Evolutionary conservation across 164 flowering plant species (phyloP).

Genomic region (Magnolia officinalis): DNA sequence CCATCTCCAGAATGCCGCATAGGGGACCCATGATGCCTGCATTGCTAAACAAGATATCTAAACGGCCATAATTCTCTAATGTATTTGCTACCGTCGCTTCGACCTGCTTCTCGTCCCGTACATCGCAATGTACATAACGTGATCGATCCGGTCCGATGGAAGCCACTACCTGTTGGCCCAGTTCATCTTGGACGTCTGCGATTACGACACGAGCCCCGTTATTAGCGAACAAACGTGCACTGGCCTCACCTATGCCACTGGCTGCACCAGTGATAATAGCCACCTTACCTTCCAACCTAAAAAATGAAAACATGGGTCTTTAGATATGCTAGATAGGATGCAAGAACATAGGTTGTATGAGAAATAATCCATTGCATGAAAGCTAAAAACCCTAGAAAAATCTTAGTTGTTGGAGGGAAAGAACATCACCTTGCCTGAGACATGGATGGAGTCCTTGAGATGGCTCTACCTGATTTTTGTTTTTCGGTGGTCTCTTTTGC

Average conservation of each 20-base stretch:
- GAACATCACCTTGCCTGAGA: not conserved
- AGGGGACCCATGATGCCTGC: constrained; percentile 56
- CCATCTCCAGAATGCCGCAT: constrained; percentile 45
- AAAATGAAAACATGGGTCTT: not conserved
- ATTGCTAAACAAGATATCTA: constrained; percentile 66
- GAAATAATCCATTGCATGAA: not conserved
- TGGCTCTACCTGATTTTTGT: not conserved
- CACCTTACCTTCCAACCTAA: constrained; percentile 69
- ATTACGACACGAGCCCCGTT: constrained; percentile 60
- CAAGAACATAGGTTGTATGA: no score
- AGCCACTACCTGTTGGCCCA: constrained; percentile 39
- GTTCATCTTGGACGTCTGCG: constrained; percentile 64
- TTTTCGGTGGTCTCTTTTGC: no score
- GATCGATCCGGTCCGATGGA: constrained; percentile 42
- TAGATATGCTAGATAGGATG: not conserved
- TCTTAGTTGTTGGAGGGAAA: not conserved
- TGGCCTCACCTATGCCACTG: constrained; percentile 71
- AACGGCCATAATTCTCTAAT: constrained; percentile 35
- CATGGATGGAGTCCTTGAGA: not conserved
- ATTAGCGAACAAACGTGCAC: constrained; percentile 49
- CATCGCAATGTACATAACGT: constrained; percentile 54
- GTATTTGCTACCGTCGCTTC: constrained; percentile 39
- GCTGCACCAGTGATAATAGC: constrained; percentile 72
- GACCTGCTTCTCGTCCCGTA: constrained; percentile 61
- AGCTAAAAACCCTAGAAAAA: not conserved